Evolutionary conservation across 2,329 filamentous ascomycete genomes (phyloP).

Genomic region (Monosporascus sp.): DNA sequence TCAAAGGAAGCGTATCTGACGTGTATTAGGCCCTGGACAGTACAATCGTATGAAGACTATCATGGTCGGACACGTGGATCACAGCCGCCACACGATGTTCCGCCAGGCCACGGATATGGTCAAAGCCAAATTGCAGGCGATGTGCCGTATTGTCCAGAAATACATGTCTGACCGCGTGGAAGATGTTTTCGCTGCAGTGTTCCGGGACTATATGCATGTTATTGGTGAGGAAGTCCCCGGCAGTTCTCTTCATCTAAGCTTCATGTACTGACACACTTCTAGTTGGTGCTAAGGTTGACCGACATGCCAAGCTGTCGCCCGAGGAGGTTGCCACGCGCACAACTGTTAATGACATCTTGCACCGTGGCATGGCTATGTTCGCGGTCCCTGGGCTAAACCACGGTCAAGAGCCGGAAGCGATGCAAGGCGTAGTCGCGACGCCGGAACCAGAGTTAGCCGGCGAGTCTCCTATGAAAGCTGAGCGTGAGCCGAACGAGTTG

Average conservation of each 20-base stretch:
- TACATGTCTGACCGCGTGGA: conserved; percentile 7
- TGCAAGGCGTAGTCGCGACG: neutral
- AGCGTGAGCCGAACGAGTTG: neutral
- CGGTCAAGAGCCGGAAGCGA: neutral
- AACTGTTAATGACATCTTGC: conserved; percentile 4
- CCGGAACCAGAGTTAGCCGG: neutral
- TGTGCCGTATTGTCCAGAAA: conserved; percentile 21
- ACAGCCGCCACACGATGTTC: conserved; percentile 43
- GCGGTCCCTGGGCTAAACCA: neutral
- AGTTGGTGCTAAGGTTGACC: conserved; percentile 13
- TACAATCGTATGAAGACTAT: conserved; percentile 46
- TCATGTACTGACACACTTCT: conserved; percentile 4
- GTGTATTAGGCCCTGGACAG: conserved; percentile 31
- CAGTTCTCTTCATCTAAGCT: neutral
- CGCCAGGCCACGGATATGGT: conserved; percentile 35
- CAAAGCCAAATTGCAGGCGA: conserved; percentile 29
- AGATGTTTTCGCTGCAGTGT: conserved; percentile 6
- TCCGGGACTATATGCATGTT: conserved; percentile 16
- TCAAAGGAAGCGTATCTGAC: neutral
- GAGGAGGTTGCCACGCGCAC: conserved; percentile 11
- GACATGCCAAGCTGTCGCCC: conserved; percentile 1
- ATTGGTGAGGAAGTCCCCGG: conserved; percentile 10
- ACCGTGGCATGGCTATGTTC: neutral
- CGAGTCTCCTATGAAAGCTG: neutral
- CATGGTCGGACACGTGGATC: conserved; percentile 41